Evolutionary conservation across 2,329 filamentous ascomycete genomes (phyloP).

Genomic region (Monilinia fructicola): DNA sequence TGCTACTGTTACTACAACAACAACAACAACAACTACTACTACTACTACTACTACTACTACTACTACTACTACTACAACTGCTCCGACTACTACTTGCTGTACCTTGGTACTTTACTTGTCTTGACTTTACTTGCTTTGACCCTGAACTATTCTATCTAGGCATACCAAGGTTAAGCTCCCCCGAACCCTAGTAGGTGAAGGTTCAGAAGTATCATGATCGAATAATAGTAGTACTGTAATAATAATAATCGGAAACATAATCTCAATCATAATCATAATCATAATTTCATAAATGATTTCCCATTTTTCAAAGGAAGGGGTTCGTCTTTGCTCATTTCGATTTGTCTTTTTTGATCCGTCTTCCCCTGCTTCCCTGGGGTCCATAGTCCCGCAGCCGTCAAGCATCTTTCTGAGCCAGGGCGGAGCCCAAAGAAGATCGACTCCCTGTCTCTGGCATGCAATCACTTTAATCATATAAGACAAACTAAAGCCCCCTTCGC

Average conservation of each 20-base stretch:
- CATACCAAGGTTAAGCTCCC: constrained; percentile 20
- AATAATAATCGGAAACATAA: constrained; percentile 10
- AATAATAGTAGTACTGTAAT: not conserved
- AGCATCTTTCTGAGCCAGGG: constrained; percentile 27
- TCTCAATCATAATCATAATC: constrained; percentile 14
- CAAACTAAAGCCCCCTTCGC: constrained; percentile 34
- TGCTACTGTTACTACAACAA: no score
- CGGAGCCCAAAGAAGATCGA: constrained; percentile 32
- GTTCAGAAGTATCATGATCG: constrained; percentile 13
- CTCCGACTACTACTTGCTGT: no score
- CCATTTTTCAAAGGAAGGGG: constrained; percentile 18
- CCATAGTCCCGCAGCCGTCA: constrained; percentile 31
- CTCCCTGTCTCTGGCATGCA: constrained; percentile 36
- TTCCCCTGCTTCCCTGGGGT: constrained; percentile 33
- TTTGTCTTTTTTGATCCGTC: constrained; percentile 35
- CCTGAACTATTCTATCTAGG: constrained; percentile 7
- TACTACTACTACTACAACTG: no score
- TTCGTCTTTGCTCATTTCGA: constrained; percentile 35
- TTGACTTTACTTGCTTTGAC: constrained; percentile 20
- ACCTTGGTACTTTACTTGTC: no score
- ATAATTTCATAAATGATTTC: constrained; percentile 23
- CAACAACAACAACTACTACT: no score
- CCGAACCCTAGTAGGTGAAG: constrained; percentile 13
- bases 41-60: no score
- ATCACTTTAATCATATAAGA: constrained; percentile 38